Evolutionary conservation across 148 eudicot genomes (phyloP).

Genomic region (Fagopyrum tataricum): DNA sequence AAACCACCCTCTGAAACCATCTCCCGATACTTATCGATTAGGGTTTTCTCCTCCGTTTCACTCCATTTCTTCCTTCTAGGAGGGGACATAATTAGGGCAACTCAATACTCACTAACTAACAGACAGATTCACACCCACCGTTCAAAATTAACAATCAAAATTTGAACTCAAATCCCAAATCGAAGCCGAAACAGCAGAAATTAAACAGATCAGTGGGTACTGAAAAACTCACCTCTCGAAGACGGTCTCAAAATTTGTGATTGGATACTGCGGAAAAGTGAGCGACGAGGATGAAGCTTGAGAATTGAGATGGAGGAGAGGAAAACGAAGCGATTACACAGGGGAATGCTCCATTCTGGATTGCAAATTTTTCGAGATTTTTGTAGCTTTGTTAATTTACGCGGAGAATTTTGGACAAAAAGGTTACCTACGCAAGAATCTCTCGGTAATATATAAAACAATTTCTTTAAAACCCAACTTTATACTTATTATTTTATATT

Average conservation of each 20-base stretch:
- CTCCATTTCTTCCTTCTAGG: conserved; percentile 90
- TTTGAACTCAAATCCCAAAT: not conserved
- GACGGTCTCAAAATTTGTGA: not conserved
- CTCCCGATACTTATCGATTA: conserved; percentile 70
- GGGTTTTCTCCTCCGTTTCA: conserved; percentile 78
- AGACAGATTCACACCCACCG: not conserved
- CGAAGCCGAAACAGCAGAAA: not conserved
- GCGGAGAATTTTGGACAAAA: not conserved
- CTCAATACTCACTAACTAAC: not conserved
- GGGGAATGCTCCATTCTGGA: not conserved
- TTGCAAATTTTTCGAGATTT: not conserved
- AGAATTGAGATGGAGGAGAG: not conserved
- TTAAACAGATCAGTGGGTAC: not conserved
- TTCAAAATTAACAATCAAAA: not conserved
- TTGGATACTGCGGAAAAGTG: not conserved
- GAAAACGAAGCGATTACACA: not conserved
- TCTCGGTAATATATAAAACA: too few species aligned
- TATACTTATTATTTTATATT: too few species aligned
- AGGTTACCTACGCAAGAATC: too few species aligned
- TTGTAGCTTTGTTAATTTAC: not conserved
- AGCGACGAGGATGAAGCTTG: not conserved
- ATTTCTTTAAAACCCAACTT: too few species aligned
- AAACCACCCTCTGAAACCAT: conserved; percentile 62
- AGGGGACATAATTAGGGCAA: conserved; percentile 32
- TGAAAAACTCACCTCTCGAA: not conserved